These are phyloP conservation scores for Plasmodium billcollinsi DNA, from an alignment of 169 alveolate species.

Conservation along the genomic window DNA sequence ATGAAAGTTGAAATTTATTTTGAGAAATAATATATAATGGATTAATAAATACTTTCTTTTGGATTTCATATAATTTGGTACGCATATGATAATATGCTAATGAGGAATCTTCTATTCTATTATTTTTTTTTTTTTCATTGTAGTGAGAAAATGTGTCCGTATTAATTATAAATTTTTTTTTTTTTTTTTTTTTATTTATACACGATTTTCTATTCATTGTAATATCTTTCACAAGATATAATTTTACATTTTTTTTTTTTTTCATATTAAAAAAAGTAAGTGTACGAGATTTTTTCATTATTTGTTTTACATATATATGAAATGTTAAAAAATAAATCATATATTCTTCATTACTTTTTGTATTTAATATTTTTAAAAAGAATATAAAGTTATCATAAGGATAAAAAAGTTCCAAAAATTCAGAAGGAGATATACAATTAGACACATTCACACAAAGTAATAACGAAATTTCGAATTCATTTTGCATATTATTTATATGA, in stretches of 20 bases:
- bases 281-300: slow-evolving; percentile 19
- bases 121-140: background rate
- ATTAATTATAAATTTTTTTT: background rate
- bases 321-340: slow-evolving; percentile 68
- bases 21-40: slow-evolving; percentile 51
- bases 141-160: background rate
- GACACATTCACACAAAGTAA: slow-evolving; percentile 58
- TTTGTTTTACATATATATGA: slow-evolving; percentile 37
- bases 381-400: slow-evolving; percentile 63
- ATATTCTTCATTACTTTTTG: slow-evolving; percentile 50
- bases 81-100: background rate
- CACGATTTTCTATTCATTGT: slow-evolving; percentile 43
- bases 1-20: slow-evolving; percentile 53
- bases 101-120: background rate
- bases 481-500: background rate
- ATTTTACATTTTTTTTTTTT: slow-evolving; percentile 46
- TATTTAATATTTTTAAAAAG: slow-evolving; percentile 66
- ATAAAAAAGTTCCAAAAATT: slow-evolving; percentile 41
- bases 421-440: slow-evolving; percentile 67
- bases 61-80: slow-evolving; percentile 4
- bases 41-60: slow-evolving; percentile 13
- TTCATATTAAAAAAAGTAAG: slow-evolving; percentile 51
- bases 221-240: slow-evolving; percentile 51
- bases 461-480: slow-evolving; percentile 9
- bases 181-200: slow-evolving; percentile 22